These are phyloP conservation scores for Lizonia empirigonia DNA, from an alignment of 2,329 filamentous ascomycete genomes.

Conservation along the genomic window DNA sequence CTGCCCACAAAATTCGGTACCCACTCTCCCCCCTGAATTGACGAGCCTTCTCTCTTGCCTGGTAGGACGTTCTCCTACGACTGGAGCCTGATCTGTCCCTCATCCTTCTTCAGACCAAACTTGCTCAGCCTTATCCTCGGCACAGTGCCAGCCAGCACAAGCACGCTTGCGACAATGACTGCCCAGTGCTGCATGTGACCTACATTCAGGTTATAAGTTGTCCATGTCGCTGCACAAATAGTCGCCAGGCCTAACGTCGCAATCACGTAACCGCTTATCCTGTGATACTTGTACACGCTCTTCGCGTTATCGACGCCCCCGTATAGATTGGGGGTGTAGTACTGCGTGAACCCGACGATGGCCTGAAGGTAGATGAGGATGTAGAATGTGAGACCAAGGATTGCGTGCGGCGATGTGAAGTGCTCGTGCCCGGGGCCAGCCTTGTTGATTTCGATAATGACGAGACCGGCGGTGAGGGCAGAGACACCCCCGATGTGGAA, in stretches of 20 bases:
- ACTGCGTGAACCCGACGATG: conserved; percentile 81
- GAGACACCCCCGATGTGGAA: conserved; percentile 71
- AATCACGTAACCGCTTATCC: conserved; percentile 75
- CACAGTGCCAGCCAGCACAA: conserved; percentile 74
- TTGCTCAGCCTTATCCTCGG: conserved; percentile 84
- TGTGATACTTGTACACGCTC: conserved; percentile 87
- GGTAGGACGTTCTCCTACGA: too few relatives aligned
- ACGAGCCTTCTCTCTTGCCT: too few relatives aligned
- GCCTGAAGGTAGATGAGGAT: conserved; percentile 74
- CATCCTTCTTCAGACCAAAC: conserved; percentile 62
- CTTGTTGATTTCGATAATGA: conserved; percentile 86
- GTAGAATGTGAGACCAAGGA: conserved; percentile 79
- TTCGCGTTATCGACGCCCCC: conserved; percentile 81
- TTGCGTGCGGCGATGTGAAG: conserved; percentile 81
- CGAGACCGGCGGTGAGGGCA: conserved; percentile 67
- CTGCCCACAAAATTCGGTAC: neutral
- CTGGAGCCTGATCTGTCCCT: conserved; percentile 20
- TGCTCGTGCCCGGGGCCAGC: conserved; percentile 68
- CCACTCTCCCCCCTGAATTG: too few relatives aligned
- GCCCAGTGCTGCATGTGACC: conserved; percentile 79
- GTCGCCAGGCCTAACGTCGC: conserved; percentile 74
- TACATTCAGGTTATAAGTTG: conserved; percentile 71
- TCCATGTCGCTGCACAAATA: conserved; percentile 75
- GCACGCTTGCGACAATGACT: conserved; percentile 66
- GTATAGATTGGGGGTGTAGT: conserved; percentile 73